phyloP scores from a whole-genome alignment of 176 grass and related monocot species.

The Musa schizocarpa region DNA sequence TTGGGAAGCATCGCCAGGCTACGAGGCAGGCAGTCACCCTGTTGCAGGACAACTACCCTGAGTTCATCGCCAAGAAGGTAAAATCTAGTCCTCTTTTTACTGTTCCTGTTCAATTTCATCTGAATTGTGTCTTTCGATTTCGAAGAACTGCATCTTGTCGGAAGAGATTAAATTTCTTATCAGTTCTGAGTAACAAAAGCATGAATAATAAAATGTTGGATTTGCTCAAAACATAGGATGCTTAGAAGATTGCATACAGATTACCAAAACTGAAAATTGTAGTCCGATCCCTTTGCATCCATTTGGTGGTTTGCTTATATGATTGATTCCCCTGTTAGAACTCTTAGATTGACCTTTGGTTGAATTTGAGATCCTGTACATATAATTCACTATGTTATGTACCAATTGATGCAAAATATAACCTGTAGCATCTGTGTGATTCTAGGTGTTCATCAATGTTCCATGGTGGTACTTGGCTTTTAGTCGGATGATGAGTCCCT shows the following conservation, averaged over 20 bases:
- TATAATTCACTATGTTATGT: too few relatives aligned
- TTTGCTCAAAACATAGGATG: too few relatives aligned
- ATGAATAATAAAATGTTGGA: too few relatives aligned
- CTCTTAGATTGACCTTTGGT: too few relatives aligned
- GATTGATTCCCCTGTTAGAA: too few relatives aligned
- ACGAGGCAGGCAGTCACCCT: conserved; percentile 67
- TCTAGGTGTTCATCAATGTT: conserved; percentile 92
- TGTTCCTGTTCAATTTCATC: neutral
- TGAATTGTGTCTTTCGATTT: neutral
- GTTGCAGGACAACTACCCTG: conserved; percentile 93
- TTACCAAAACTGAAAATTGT: too few relatives aligned
- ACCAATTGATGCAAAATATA: neutral
- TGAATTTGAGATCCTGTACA: too few relatives aligned
- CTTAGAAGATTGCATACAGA: too few relatives aligned
- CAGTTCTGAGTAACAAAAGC: too few relatives aligned
- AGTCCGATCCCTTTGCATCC: too few relatives aligned
- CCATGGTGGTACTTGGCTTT: conserved; percentile 94
- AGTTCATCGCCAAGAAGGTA: conserved; percentile 98
- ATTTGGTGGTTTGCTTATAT: too few relatives aligned
- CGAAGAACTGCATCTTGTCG: neutral
- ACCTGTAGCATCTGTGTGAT: conserved; percentile 10
- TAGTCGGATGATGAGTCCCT: conserved; percentile 84
- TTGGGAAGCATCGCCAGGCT: conserved; percentile 80
- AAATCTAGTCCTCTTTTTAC: neutral
- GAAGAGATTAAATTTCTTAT: neutral